Percentiles rank a stretch among this genome's conserved stretches.
These are phyloP conservation scores for Raffaelea arxii DNA, from an alignment of 2,329 filamentous ascomycete genomes.

Conservation along the genomic window DNA sequence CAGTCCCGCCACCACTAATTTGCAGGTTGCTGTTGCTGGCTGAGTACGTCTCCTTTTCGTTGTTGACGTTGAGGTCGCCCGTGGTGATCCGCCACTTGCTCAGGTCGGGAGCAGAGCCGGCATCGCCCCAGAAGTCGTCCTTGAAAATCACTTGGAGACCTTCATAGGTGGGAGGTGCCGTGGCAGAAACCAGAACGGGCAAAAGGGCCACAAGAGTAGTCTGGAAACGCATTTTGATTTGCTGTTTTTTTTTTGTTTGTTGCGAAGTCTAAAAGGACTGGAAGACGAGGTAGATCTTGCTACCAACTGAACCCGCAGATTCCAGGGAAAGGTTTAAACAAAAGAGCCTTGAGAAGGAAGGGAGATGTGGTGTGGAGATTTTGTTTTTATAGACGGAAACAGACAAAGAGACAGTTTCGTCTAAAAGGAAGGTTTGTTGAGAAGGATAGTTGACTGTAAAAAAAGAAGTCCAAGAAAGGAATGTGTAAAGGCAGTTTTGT, in stretches of 20 bases:
- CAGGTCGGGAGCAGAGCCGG: conserved; percentile 23
- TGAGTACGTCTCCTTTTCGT: conserved; percentile 41
- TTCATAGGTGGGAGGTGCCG: conserved; percentile 26
- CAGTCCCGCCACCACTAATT: conserved; percentile 36
- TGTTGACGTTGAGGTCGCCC: conserved; percentile 52
- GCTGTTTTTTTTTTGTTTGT: not conserved
- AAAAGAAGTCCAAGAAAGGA: not conserved
- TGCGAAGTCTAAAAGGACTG: not conserved
- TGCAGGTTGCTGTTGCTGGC: conserved; percentile 36
- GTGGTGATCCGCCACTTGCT: conserved; percentile 36
- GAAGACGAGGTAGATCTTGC: not conserved
- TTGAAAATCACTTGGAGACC: conserved; percentile 31
- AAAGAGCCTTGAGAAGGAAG: not conserved
- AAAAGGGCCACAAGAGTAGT: conserved; percentile 16
- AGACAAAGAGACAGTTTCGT: not conserved
- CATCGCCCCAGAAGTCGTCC: conserved; percentile 30
- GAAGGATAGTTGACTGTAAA: no score
- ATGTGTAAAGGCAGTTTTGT: not conserved
- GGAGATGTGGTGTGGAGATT: not conserved
- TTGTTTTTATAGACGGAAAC: not conserved
- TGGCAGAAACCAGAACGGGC: conserved; percentile 24
- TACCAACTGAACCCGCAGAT: not conserved
- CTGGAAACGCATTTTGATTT: conserved; percentile 12
- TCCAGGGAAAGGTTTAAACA: not conserved
- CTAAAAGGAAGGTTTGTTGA: not conserved